Conservation (phyloP, 139 green algal species). For the Chlorella sp. region DNA sequence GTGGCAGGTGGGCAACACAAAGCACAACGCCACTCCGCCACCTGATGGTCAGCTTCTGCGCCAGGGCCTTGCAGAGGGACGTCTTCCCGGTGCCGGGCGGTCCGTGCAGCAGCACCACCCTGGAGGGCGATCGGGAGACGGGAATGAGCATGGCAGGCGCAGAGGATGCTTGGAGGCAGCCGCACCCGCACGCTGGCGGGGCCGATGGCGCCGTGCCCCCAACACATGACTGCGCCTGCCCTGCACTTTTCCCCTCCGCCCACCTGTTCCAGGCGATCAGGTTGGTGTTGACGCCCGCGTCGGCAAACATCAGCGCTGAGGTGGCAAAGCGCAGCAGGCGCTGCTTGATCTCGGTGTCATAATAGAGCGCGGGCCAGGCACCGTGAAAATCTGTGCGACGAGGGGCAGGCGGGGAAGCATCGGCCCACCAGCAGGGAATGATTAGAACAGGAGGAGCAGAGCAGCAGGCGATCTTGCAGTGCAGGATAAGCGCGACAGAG, state of each 20-base stretch:
- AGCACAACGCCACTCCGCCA: slow-evolving; percentile 1
- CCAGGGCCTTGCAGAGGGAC: slow-evolving; percentile 84
- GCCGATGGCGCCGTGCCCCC: background rate
- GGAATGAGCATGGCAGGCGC: background rate
- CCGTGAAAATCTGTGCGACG: slow-evolving; percentile 67
- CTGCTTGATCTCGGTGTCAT: slow-evolving; percentile 77
- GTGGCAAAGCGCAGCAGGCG: slow-evolving; percentile 83
- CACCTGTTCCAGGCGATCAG: slow-evolving; percentile 91
- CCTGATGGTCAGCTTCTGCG: slow-evolving; percentile 75
- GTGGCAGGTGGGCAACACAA: background rate
- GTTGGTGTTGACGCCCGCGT: slow-evolving; percentile 71
- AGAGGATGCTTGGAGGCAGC: background rate
- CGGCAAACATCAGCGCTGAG: slow-evolving; percentile 86
- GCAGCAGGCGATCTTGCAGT: no score
- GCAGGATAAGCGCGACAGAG: no score
- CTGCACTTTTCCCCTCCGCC: no score
- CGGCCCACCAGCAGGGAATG: no score
- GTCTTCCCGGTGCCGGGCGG: slow-evolving; percentile 88
- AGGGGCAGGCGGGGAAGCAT: no score
- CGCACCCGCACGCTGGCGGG: no score
- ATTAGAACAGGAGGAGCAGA: no score
- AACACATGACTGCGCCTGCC: background rate
- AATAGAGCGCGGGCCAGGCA: slow-evolving; percentile 85
- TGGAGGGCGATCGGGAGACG: background rate
- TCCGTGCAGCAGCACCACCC: slow-evolving; percentile 88